A percentile compares a stretch with the other conserved stretches of the same genome.
Evolutionary conservation across 306 rosid genomes (phyloP).

Genomic region (Herpetospermum pedunculosum): DNA sequence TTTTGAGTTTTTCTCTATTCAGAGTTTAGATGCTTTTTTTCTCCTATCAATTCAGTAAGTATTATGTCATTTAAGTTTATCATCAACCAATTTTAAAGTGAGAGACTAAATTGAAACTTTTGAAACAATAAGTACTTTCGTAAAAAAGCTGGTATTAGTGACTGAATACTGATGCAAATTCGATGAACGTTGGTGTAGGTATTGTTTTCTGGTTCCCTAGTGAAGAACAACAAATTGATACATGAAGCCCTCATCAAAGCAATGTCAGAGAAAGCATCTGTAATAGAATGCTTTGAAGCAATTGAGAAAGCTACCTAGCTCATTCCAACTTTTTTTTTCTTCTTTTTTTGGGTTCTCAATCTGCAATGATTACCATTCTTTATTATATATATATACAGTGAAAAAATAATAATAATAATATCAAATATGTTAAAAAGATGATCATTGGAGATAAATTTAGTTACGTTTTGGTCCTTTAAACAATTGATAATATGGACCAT

Average conservation of each 20-base stretch:
- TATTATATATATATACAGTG: background rate
- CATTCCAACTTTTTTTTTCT: background rate
- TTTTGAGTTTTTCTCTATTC: too few species aligned
- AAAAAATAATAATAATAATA: too few species aligned
- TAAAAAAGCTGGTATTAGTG: background rate
- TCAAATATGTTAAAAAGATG: background rate
- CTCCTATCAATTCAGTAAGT: too few species aligned
- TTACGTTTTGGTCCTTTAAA: background rate
- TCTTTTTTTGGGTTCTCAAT: background rate
- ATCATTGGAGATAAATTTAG: background rate
- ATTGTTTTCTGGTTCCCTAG: slow-evolving; percentile 65
- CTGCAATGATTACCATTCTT: background rate
- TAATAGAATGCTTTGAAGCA: slow-evolving; percentile 68
- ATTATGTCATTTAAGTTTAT: too few species aligned
- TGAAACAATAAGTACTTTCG: too few species aligned
- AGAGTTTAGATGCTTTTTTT: too few species aligned
- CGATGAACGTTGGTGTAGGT: slow-evolving; percentile 29
- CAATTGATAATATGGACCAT: background rate
- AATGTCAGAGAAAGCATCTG: slow-evolving; percentile 58
- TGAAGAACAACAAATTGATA: slow-evolving; percentile 57
- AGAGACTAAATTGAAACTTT: too few species aligned
- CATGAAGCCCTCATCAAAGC: slow-evolving; percentile 60
- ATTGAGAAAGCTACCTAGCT: slow-evolving; percentile 54
- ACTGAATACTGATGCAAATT: background rate
- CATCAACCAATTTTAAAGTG: too few species aligned